Conservation (phyloP, 2,329 filamentous ascomycete genomes). For the Alternaria solani region DNA sequence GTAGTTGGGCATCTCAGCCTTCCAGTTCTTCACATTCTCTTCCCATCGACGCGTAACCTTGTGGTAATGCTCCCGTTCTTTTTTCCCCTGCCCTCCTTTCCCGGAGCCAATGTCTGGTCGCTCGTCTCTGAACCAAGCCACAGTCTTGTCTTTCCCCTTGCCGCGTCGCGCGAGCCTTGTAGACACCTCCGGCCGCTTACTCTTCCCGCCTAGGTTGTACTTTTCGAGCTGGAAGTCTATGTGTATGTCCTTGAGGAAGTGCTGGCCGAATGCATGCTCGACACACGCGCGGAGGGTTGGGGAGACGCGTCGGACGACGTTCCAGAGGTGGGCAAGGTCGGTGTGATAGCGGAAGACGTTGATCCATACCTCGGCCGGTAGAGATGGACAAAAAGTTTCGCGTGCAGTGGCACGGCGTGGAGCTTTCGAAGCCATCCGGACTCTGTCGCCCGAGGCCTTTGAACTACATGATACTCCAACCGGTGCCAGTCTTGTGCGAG, state of each 20-base stretch:
- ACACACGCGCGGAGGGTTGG: conserved; percentile 36
- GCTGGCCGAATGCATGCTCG: conserved; percentile 41
- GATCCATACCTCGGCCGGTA: conserved; percentile 48
- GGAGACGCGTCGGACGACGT: conserved; percentile 40
- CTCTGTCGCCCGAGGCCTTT: neutral
- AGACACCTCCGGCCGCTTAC: conserved; percentile 36
- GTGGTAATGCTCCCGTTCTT: conserved; percentile 12
- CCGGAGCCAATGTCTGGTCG: conserved; percentile 8
- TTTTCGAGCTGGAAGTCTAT: conserved; percentile 45
- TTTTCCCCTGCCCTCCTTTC: conserved; percentile 4
- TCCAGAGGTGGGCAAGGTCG: conserved; percentile 45
- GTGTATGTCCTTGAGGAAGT: conserved; percentile 28
- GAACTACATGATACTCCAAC: neutral
- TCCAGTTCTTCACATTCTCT: conserved; percentile 31
- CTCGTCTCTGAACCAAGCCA: conserved; percentile 31
- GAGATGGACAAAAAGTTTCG: conserved; percentile 28
- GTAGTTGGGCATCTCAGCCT: conserved; percentile 43
- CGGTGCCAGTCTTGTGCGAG: neutral
- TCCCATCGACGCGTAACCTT: conserved; percentile 39
- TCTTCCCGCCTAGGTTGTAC: conserved; percentile 45
- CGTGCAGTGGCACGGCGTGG: neutral
- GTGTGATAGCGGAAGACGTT: conserved; percentile 41
- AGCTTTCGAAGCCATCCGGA: conserved; percentile 9
- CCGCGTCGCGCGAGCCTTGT: conserved; percentile 28
- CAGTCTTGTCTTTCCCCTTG: conserved; percentile 20